Conservation (phyloP, 129 eudicot genomes). For the Dittrichia graveolens region DNA sequence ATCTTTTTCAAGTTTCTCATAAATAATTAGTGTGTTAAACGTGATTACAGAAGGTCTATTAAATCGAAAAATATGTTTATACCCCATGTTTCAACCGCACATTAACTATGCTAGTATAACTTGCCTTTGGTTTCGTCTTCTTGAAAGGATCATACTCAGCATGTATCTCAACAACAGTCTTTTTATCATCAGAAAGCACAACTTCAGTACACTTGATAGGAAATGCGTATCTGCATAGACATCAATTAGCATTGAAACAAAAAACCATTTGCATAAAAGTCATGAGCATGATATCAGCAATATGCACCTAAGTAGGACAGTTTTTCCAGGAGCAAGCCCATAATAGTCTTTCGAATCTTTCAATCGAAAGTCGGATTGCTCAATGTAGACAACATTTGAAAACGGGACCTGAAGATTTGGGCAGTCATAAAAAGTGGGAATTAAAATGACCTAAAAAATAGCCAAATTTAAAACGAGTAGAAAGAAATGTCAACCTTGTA, state of each 20-base stretch:
- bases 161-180: constrained; percentile 66
- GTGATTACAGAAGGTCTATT: too few species aligned
- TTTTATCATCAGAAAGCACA: constrained; percentile 76
- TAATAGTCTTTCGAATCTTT: constrained; percentile 94
- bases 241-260: neutral
- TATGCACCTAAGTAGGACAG: constrained; percentile 74
- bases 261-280: neutral
- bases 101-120: neutral
- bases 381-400: constrained; percentile 78
- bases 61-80: too few species aligned
- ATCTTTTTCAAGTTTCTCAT: too few species aligned
- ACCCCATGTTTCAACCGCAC: too few species aligned
- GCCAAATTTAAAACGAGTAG: neutral
- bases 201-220: constrained; percentile 95
- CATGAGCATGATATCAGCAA: neutral
- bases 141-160: constrained; percentile 91
- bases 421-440: too few species aligned
- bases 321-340: constrained; percentile 95
- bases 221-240: constrained; percentile 71
- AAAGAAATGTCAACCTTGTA: constrained; percentile 64
- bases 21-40: too few species aligned
- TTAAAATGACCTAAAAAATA: neutral
- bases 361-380: constrained; percentile 75
- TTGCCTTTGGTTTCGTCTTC: constrained; percentile 88
- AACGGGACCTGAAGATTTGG: constrained; percentile 66